Base-by-base conservation (phyloP, 164 flowering plant genomes). In the Aristolochia fimbriata region DNA sequence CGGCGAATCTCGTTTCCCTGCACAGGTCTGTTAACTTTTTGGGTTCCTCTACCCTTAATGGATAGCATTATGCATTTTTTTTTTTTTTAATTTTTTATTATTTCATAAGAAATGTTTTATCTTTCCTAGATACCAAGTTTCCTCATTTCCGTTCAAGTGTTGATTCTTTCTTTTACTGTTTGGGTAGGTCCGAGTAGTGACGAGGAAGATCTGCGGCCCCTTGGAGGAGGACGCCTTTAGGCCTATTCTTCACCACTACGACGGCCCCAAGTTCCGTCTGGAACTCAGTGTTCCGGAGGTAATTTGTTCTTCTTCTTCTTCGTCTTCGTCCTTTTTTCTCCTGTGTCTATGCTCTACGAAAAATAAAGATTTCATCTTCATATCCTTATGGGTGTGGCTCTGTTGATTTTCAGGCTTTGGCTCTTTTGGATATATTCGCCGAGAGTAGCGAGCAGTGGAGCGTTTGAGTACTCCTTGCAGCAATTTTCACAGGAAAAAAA, bases 251-350 rank as follows among this genome's bases (percentile, higher is more conserved):
- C 97, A 93, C 71, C 98, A 93, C 64, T 93, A 93, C 20, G 98
- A 93, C 45, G 97, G 98, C 25, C 98, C 98, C 37, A 93, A 93
- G 73, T 93, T 93, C 81, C 90, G 98, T n/a, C 84, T 93, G 1
- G 97, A 93, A 60, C 80, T 93, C 20, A 87, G 72, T 69, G 62
- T 93, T 1, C 94, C 97, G 3, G 98, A 93, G 97, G 98, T 85
- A 64, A 53, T 22, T 60, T n/a, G n/a, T n/a, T n/a, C n/a, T n/a
- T n/a, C n/a, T n/a, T n/a, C n/a, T n/a, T n/a, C n/a, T n/a, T 10
- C 49, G 16, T 30, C 15, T 25, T 13, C 8, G 6, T 55, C 15
- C 19, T n/a, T 45, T n/a, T n/a, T n/a, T n/a, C n/a, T n/a, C n/a
- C n/a, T n/a, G n/a, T n/a, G n/a, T n/a, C n/a, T 23, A 17, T 27